Conservation (phyloP, 768 basidiomycete genomes). For the Rhizopogon vulgaris region DNA sequence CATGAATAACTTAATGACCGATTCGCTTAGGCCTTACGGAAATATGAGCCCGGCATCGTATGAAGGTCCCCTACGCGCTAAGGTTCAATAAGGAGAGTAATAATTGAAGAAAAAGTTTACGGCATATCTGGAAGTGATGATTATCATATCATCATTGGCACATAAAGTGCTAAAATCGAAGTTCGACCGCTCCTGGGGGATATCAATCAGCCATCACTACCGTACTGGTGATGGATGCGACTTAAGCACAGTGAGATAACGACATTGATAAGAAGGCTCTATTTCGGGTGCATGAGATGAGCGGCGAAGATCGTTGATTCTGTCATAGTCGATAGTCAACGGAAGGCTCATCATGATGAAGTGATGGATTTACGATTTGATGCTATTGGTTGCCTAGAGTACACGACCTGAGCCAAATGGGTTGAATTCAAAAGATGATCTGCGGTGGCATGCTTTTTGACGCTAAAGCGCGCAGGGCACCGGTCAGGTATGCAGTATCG, state of each 20-base stretch:
- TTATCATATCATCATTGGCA: slow-evolving; percentile 7
- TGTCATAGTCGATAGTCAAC: neutral
- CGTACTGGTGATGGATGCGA: neutral
- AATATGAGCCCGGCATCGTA: neutral
- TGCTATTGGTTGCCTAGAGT: neutral
- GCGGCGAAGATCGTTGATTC: neutral
- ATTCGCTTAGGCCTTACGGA: neutral
- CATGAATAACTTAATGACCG: slow-evolving; percentile 19
- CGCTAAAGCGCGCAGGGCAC: neutral
- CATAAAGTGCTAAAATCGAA: slow-evolving; percentile 11
- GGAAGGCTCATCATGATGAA: neutral
- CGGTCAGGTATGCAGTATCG: neutral
- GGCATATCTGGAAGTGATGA: neutral
- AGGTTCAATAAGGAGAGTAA: neutral
- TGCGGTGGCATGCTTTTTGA: neutral
- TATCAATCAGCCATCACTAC: neutral
- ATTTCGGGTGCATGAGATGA: neutral
- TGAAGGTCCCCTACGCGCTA: neutral
- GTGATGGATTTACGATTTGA: neutral
- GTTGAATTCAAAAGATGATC: neutral
- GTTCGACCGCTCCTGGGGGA: neutral
- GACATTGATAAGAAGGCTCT: neutral
- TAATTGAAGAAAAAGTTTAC: neutral
- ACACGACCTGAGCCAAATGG: neutral
- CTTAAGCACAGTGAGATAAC: neutral